Evolutionary conservation across 345 rosid genomes (phyloP), one percentile per base, ranked within the genome.

Genomic region (Ailanthus altissimus): DNA sequence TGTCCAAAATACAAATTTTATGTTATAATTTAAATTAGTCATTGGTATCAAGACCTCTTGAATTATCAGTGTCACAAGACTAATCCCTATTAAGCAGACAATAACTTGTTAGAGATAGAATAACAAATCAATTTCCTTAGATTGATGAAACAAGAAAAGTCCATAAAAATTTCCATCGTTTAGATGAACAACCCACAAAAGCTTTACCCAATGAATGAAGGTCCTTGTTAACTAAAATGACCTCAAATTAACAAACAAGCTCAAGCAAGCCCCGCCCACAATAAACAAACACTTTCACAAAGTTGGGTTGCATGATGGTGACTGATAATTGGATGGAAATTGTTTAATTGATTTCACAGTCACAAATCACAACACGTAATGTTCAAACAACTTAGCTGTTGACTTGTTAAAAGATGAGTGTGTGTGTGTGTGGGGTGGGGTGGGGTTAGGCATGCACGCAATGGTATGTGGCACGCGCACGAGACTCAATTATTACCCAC

Each of bases 141-240:
- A 53, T 1, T 0, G 4, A n/a, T n/a, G n/a, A n/a, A n/a, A n/a
- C n/a, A 59, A 59, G 15, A 59, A 16, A 59, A 59, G 12, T 6
- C 64, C 64, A 36, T 26, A 13, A 2, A 60, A 64, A 64, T 38
- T 65, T 82, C 70, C 76, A 47, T 42, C 66, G n/a, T 82, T 32
- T 77, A 75, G 83, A 78, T 80, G 76, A 75, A 76, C 87, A 20
- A 76, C 81, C 65, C 14, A 60, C 26, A 40, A 67, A 53, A 26
- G 20, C 21, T 46, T 70, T 70, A 9, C 42, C 42, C 40, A n/a
- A 20, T 45, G 64, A 28, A 10, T 10, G 46, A 36, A 20, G 12
- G 36, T 63, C 12, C 67, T 60, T 28, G 40, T n/a, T 10, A 65
- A 42, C 26, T 42, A 43, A 40, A 42, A 40, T n/a, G 49, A 11